phyloP scores from a whole-genome alignment of 441 rosid species.

The Manihot esculenta region DNA sequence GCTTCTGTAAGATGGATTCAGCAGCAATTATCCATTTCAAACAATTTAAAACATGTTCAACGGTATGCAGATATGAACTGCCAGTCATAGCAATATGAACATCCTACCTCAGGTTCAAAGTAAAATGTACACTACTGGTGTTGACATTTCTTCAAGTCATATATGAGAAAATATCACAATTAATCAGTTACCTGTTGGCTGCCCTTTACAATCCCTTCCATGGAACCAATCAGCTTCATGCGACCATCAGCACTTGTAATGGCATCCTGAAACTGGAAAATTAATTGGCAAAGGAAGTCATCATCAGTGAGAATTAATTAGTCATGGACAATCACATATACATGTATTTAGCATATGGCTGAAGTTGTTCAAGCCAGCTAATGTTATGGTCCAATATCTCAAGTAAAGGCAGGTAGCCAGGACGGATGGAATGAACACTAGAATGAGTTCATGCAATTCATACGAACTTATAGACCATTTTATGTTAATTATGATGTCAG shows the following conservation, averaged over 20 bases:
- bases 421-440: too few relatives aligned
- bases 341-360: too few relatives aligned
- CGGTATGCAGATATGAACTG: background rate
- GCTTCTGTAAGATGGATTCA: constrained; percentile 52
- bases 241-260: constrained; percentile 63
- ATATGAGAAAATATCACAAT: constrained; percentile 3
- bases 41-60: constrained; percentile 1
- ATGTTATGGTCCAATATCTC: background rate
- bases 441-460: background rate
- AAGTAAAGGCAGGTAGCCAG: background rate
- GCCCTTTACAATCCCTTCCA: constrained; percentile 82
- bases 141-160: background rate
- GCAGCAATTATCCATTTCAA: constrained; percentile 7
- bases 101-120: background rate
- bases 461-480: background rate
- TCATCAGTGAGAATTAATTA: constrained; percentile 2
- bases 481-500: too few relatives aligned
- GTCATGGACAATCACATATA: background rate
- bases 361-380: background rate
- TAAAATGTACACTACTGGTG: background rate
- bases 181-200: constrained; percentile 61
- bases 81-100: background rate
- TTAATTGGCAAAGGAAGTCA: constrained; percentile 12
- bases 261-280: constrained; percentile 74
- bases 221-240: constrained; percentile 63